Base-by-base conservation (phyloP, 2,329 filamentous ascomycete species). In the Zalaria obscura region DNA sequence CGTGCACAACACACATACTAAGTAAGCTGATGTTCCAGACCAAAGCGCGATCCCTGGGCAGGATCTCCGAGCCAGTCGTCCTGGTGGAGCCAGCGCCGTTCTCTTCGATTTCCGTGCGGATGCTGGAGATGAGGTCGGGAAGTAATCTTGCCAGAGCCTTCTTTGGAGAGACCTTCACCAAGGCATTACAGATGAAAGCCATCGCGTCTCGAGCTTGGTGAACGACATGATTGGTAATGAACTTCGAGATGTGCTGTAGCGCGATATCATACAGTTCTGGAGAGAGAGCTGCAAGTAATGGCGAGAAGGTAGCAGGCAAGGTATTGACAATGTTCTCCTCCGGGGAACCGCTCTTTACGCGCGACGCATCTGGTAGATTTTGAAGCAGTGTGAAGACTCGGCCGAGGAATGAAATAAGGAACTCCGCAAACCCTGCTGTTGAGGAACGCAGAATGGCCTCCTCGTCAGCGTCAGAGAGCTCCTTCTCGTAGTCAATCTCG, bases 241-340 rank as follows among this genome's bases (percentile, higher is more conserved):
- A 98, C 28, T 84, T 77, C 2, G 87, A 83, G 51, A 98, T 78
- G 67, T 96, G 96, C 45, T 93, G 83, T 39, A 98, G 66, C 0
- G 85, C 86, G 57, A 91, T 75, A 54, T 96, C 91, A 54, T 93
- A 98, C 7, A 96, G 75, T 55, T 95, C 87, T 0, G 89, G 85
- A 0, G 91, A 96, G 25, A 98, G 67, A 0, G 88, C 85, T 1
- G 89, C 83, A 49, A 98, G 83, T 35, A 98, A 67, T 3, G 91
- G 91, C 40, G 85, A 87, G 47, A 98, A 78, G 0, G 91, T 87
- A 5, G 89, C 86, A 3, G 91, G 91, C 25, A 98, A 66, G 2
- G 88, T 93, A 56, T 96, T 96, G 56, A 96, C 88, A 38, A 98
- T 87, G 52, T 88, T 94, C 54, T 98, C 93, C 60, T 98, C 91